Percentiles rank a stretch among this genome's conserved stretches.
Conservation (phyloP, 1,284 basidiomycete genomes). For the Thelephora terrestris region DNA sequence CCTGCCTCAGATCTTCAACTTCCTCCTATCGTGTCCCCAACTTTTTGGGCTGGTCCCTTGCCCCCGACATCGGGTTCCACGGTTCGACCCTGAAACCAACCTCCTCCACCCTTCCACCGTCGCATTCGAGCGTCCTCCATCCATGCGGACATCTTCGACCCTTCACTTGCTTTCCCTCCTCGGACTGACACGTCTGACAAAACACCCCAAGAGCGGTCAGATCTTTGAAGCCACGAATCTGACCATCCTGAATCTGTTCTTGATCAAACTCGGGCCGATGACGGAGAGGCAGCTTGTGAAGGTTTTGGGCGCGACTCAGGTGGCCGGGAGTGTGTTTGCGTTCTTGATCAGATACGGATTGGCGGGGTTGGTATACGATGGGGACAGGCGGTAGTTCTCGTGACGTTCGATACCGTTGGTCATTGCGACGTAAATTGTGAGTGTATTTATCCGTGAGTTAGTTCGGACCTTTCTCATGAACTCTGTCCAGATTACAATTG, state of each 20-base stretch:
- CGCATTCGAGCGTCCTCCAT: constrained; percentile 48
- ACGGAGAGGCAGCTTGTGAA: constrained; percentile 68
- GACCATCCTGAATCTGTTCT: constrained; percentile 79
- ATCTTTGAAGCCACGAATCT: constrained; percentile 74
- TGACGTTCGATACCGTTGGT: not conserved
- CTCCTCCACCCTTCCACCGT: constrained; percentile 68
- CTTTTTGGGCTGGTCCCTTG: constrained; percentile 91
- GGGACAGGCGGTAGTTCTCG: constrained; percentile 56
- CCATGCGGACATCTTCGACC: constrained; percentile 38
- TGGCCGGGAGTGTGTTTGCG: constrained; percentile 64
- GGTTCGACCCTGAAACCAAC: constrained; percentile 65
- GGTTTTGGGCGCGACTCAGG: constrained; percentile 57
- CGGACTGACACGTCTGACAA: constrained; percentile 57
- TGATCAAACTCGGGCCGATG: constrained; percentile 75
- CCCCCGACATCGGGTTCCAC: constrained; percentile 90
- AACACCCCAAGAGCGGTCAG: constrained; percentile 39
- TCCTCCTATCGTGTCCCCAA: constrained; percentile 90
- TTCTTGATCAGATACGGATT: constrained; percentile 83
- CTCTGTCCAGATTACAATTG: too few relatives aligned
- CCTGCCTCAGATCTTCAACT: constrained; percentile 97
- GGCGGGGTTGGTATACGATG: constrained; percentile 81
- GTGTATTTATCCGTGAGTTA: too few relatives aligned
- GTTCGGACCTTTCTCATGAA: too few relatives aligned
- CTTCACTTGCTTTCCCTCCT: constrained; percentile 52
- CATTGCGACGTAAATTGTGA: too few relatives aligned